Conservation (phyloP, 2,329 filamentous ascomycete genomes). For the Colletotrichum sojae region DNA sequence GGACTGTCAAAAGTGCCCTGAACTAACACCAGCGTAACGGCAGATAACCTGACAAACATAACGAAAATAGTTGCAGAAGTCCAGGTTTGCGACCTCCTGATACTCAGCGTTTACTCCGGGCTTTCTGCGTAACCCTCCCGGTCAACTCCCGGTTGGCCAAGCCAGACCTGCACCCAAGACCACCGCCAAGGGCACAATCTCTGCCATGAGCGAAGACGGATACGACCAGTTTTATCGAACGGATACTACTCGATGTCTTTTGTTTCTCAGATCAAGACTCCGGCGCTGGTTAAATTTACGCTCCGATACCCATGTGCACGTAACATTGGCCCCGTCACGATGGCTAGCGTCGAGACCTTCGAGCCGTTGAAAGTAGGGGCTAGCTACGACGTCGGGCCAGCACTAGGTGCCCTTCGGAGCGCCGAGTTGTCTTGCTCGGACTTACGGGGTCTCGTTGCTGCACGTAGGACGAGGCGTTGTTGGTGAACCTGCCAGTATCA, state of each 20-base stretch:
- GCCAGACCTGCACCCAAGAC: neutral
- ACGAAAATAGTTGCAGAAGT: too few relatives aligned
- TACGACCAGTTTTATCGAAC: neutral
- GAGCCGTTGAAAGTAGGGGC: neutral
- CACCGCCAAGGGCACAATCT: neutral
- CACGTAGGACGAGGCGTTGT: neutral
- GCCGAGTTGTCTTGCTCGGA: slow-evolving; percentile 7
- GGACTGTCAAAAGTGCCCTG: too few relatives aligned
- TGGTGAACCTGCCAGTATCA: neutral
- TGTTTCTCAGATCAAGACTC: neutral
- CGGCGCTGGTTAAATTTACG: slow-evolving; percentile 1
- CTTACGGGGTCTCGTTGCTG: neutral
- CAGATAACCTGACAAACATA: too few relatives aligned
- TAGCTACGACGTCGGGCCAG: neutral
- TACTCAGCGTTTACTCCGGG: too few relatives aligned
- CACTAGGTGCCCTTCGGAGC: slow-evolving; percentile 2
- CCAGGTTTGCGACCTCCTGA: too few relatives aligned
- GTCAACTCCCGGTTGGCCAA: neutral
- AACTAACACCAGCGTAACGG: too few relatives aligned
- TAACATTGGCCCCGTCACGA: neutral
- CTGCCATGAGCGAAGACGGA: slow-evolving; percentile 6
- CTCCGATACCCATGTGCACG: slow-evolving; percentile 17
- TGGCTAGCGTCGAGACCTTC: neutral
- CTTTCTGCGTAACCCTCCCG: neutral
- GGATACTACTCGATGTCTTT: neutral